Conservation (phyloP, 352 stramenopile species). For the Thalassiosira hispida region DNA sequence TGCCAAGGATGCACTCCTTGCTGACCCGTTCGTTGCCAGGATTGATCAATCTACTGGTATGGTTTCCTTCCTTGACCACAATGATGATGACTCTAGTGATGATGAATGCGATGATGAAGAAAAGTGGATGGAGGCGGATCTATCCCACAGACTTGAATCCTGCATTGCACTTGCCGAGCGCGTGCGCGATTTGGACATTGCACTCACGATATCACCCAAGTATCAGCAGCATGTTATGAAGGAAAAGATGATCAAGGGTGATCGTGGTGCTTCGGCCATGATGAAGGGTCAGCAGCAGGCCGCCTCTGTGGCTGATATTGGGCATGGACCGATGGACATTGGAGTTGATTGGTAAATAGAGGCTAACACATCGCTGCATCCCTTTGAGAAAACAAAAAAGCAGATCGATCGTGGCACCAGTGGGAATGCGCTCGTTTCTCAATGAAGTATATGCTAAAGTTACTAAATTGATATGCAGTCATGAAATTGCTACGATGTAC, state of each 20-base stretch:
- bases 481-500: too few species aligned
- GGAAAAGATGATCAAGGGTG: slow-evolving; percentile 29
- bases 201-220: slow-evolving; percentile 36
- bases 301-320: slow-evolving; percentile 34
- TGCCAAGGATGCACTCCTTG: slow-evolving; percentile 38
- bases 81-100: slow-evolving; percentile 13
- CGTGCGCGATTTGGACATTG: slow-evolving; percentile 50
- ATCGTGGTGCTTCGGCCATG: slow-evolving; percentile 11
- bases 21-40: slow-evolving; percentile 36
- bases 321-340: slow-evolving; percentile 42
- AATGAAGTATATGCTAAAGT: too few species aligned
- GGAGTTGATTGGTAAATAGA: slow-evolving; percentile 22
- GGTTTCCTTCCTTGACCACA: slow-evolving; percentile 39
- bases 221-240: slow-evolving; percentile 41
- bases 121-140: slow-evolving; percentile 37
- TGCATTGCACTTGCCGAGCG: slow-evolving; percentile 49
- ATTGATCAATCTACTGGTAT: slow-evolving; percentile 41
- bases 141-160: slow-evolving; percentile 33
- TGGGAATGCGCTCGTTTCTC: too few species aligned
- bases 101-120: slow-evolving; percentile 19
- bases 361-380: too few species aligned
- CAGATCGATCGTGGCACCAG: too few species aligned
- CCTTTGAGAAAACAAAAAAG: neutral
- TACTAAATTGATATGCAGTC: too few species aligned
- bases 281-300: slow-evolving; percentile 12